Evolutionary conservation across 2,329 filamentous ascomycete genomes (phyloP).

Genomic region (Alternaria triticimaculans): DNA sequence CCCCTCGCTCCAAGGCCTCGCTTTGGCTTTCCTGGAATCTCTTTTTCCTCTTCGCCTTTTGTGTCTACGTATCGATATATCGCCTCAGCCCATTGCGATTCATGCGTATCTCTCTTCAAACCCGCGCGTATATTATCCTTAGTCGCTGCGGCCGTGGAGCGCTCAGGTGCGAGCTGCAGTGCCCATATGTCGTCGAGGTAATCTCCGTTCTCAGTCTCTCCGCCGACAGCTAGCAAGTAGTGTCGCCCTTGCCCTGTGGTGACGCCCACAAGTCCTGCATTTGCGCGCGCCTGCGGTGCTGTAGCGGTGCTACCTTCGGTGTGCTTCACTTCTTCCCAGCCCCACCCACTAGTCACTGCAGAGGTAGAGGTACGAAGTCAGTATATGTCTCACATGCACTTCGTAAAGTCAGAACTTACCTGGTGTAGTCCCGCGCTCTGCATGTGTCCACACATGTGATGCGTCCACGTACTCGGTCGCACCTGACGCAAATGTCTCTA

Average conservation of each 20-base stretch:
- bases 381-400: too few species aligned
- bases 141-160: slow-evolving; percentile 54
- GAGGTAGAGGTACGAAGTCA: too few species aligned
- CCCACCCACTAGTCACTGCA: slow-evolving; percentile 39
- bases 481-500: slow-evolving; percentile 27
- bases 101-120: slow-evolving; percentile 56
- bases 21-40: slow-evolving; percentile 47
- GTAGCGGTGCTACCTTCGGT: slow-evolving; percentile 11
- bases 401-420: too few species aligned
- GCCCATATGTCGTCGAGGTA: slow-evolving; percentile 58
- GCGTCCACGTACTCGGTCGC: slow-evolving; percentile 43
- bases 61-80: slow-evolving; percentile 56
- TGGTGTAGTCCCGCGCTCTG: slow-evolving; percentile 44
- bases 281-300: slow-evolving; percentile 51
- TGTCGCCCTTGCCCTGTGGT: slow-evolving; percentile 60
- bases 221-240: slow-evolving; percentile 61
- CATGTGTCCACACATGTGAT: slow-evolving; percentile 43
- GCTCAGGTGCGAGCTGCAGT: slow-evolving; percentile 58
- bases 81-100: slow-evolving; percentile 59
- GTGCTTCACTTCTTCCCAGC: slow-evolving; percentile 38
- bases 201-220: slow-evolving; percentile 42
- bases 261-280: slow-evolving; percentile 55
- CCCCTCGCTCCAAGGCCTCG: slow-evolving; percentile 51
- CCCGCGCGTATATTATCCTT: slow-evolving; percentile 59
- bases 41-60: slow-evolving; percentile 53